phyloP scores from a whole-genome alignment of 306 rosid species.

The Trichosanthes truncata region DNA sequence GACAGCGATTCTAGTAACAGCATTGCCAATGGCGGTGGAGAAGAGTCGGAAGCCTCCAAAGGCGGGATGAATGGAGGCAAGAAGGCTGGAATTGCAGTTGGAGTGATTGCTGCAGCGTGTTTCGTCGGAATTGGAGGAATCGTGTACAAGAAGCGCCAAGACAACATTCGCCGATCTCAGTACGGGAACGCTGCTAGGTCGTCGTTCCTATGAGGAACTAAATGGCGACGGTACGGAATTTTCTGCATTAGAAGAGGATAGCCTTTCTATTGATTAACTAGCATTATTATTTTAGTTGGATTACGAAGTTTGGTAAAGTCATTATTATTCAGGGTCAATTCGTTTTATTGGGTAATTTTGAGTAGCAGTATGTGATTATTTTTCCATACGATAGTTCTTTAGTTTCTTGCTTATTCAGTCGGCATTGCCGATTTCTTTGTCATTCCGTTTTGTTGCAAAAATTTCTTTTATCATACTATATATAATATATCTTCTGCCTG shows the following conservation, averaged over 20 bases:
- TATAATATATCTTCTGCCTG: background rate
- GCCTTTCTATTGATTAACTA: background rate
- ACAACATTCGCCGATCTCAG: slow-evolving; percentile 55
- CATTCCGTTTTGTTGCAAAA: background rate
- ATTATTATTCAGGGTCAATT: background rate
- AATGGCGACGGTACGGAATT: background rate
- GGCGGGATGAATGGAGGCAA: slow-evolving; percentile 50
- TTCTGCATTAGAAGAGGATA: background rate
- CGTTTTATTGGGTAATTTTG: background rate
- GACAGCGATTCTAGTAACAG: slow-evolving; percentile 10
- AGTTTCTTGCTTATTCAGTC: background rate
- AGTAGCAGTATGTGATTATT: background rate
- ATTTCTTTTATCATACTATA: background rate
- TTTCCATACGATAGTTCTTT: background rate
- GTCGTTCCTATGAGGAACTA: slow-evolving; percentile 36
- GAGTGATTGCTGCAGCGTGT: slow-evolving; percentile 38
- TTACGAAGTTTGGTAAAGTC: background rate
- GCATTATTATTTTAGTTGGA: background rate
- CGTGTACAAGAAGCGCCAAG: slow-evolving; percentile 64
- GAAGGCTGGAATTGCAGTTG: slow-evolving; percentile 63
- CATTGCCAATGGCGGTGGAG: background rate
- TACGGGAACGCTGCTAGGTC: slow-evolving; percentile 43
- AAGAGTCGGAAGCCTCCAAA: slow-evolving; percentile 6
- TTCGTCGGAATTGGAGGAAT: slow-evolving; percentile 40
- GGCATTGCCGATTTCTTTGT: background rate